Base-by-base conservation (phyloP, 345 rosid genomes). In the Eutrema japonicum region DNA sequence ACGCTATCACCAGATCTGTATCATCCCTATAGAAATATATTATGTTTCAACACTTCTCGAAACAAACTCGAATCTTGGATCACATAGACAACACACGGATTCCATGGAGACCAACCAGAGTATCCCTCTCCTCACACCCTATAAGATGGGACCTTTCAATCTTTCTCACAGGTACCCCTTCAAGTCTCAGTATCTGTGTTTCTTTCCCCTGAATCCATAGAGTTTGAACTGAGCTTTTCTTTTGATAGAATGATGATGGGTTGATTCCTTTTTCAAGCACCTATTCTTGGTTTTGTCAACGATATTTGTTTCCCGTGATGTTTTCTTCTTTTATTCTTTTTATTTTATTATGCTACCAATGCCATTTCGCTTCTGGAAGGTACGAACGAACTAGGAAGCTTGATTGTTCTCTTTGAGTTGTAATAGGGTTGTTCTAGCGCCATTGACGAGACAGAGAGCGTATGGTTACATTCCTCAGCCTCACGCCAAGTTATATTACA, bases 401-500 rank as follows among this genome's bases (percentile, higher is more conserved):
- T 26, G 55, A 4, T 3, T 48, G 43, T 47, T 37, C 9, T 38
- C 49, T 66, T 66, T 40, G 7, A 11, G 10, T 57, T 36, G 56
- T 36, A 10, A 57, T 6, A 36, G 89, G 79, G 73, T 83, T 70
- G 86, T 86, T 65, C 56, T 87, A 43, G 86, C 90, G 26, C 86
- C 96, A 8, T 49, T 89, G 80, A 81, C 89, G 2, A 81, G 91
- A 56, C 66, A 66, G 12, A 82, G 88, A 74, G 86, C 86, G 37
- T 81, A 75, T 68, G 67, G 70, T 29, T 77, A 78, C 36, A 80
- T 85, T 55, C 87, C 94, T 55, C 87, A 83, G 73, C 87, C 88
- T 10, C 92, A 86, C 36, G 91, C 95, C 32, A 47, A 78, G 36
- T 80, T 88, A 32, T 85, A 90, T 75, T 87, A 89, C 68, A 77